Base-by-base conservation (phyloP, 306 rosid species). In the Lathyrus sativus region DNA sequence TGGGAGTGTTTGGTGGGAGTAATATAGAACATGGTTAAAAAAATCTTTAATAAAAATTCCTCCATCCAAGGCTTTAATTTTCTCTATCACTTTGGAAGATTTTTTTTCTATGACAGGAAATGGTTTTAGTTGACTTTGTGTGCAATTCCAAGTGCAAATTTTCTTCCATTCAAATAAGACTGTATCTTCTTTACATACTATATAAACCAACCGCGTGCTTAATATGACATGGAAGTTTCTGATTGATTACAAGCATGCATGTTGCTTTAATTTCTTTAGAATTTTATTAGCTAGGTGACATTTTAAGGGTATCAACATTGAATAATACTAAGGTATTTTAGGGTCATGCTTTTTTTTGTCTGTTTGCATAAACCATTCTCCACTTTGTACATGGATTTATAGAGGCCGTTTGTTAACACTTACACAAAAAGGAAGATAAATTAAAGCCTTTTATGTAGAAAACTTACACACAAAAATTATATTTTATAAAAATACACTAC, bases 51-150 rank as follows among this genome's bases (percentile, higher is more conserved):
- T 73, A 56, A 63, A 4, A 56, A 71, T 76, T 70, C 78, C 63
- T 80, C 81, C 45, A 70, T 67, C 79, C 28, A 58, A 37, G 58
- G 72, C 26, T 65, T 58, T 60, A 56, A 56, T 56, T 56, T 35
- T 6, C 9, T 35, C 9, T 35, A 35, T 7, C 39, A 7, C 9
- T 35, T 4, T 13, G 41, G 29, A 56, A 29, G 11, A 11, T 12
- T 6, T 6, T 6, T 6, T 11, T 56, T 62, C 77, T 55, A 68
- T 12, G 11, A 68, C 45, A 65, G 65, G 65, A 62, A 59, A 66
- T 37, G 73, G 79, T 80, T 69, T 73, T 59, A 3, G 74, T 78
- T 79, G 90, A 85, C 90, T 83, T 82, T 81, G 9, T 68, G 65
- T 50, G 67, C 26, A 4, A 37, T 71, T 71, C 12, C 11, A 44